These are phyloP conservation scores for Diplotaxis tenuifolia DNA, from an alignment of 345 rosid species.

Conservation along the genomic window DNA sequence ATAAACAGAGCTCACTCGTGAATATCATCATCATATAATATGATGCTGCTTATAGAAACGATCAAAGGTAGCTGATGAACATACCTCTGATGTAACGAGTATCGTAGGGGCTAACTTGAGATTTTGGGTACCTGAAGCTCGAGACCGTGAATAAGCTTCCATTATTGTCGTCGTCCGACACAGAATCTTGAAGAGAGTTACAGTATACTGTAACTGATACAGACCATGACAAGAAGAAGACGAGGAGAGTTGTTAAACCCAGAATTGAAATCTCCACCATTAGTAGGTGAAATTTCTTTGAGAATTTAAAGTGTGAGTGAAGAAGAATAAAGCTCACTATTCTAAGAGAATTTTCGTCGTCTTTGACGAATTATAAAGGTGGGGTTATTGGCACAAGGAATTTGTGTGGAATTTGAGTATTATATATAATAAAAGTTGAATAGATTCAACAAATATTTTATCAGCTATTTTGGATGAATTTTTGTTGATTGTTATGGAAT, in stretches of 20 bases:
- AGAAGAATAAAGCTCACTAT: background rate
- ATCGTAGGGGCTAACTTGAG: conserved; percentile 56
- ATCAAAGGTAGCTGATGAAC: background rate
- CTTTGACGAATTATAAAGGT: background rate
- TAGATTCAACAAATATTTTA: no score
- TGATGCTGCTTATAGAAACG: background rate
- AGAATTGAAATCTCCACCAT: conserved; percentile 29
- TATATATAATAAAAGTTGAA: no score
- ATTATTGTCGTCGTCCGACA: conserved; percentile 2
- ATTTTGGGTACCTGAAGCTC: conserved; percentile 67
- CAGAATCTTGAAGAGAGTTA: conserved; percentile 18
- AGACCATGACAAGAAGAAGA: conserved; percentile 13
- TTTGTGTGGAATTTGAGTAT: no score
- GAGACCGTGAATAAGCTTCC: conserved; percentile 48
- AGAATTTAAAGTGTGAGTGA: conserved; percentile 21
- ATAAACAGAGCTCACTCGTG: conserved; percentile 8
- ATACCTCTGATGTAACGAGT: conserved; percentile 74
- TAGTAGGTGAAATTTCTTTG: background rate
- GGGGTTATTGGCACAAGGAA: no score
- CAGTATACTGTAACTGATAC: conserved; percentile 1
- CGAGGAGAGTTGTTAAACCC: background rate
- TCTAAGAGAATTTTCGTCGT: conserved; percentile 19
- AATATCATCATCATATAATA: background rate
- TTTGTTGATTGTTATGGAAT: no score
- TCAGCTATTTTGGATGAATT: no score